phyloP scores from a whole-genome alignment of 495 filamentous ascomycete species.

The Lepidopterella palustris region DNA sequence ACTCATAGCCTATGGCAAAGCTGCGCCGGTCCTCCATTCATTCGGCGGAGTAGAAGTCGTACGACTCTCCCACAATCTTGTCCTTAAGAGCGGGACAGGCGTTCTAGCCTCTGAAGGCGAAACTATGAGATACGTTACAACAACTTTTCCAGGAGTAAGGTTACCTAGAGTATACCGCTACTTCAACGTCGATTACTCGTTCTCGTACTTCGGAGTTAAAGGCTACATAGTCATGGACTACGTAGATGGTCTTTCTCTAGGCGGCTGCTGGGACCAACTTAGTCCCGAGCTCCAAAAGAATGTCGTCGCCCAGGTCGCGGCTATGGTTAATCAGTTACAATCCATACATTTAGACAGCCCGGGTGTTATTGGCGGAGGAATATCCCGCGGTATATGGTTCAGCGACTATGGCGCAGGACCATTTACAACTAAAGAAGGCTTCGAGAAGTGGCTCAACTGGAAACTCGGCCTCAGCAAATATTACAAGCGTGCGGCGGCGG shows the following conservation, averaged over 20 bases:
- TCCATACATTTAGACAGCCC: slow-evolving; percentile 6
- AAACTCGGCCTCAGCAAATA: slow-evolving; percentile 13
- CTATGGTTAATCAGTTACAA: slow-evolving; percentile 7
- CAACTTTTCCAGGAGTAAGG: background rate
- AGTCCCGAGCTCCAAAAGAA: slow-evolving; percentile 9
- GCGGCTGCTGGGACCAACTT: slow-evolving; percentile 11
- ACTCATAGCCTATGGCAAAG: background rate
- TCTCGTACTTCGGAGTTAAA: slow-evolving; percentile 12
- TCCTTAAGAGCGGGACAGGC: background rate
- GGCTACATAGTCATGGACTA: slow-evolving; percentile 17
- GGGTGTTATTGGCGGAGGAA: slow-evolving; percentile 9
- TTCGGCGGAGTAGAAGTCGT: background rate
- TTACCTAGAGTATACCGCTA: background rate
- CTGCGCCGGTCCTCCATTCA: background rate
- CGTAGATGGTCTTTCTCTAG: slow-evolving; percentile 8
- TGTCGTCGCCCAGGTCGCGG: slow-evolving; percentile 5
- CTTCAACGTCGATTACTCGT: slow-evolving; percentile 7
- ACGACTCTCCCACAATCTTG: background rate
- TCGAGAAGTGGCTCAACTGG: slow-evolving; percentile 16
- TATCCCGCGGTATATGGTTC: slow-evolving; percentile 11
- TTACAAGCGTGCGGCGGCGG: slow-evolving; percentile 5
- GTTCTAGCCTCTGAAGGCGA: background rate
- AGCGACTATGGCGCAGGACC: slow-evolving; percentile 12
- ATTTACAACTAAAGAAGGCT: slow-evolving; percentile 7
- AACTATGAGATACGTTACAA: background rate